Conservation (phyloP, 345 rosid species). For the Lepidium sativum region DNA sequence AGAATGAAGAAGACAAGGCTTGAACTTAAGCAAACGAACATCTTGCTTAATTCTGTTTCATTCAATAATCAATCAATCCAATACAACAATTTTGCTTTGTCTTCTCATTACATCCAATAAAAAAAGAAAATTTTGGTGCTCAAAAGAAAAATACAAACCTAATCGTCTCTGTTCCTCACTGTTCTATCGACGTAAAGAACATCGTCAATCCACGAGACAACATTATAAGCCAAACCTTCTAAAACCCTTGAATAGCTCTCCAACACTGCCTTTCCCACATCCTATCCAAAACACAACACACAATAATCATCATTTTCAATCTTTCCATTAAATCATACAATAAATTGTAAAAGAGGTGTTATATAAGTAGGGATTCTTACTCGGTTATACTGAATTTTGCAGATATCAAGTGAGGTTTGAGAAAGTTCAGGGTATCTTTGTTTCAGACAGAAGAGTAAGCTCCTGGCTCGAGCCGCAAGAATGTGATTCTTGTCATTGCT, state of each 20-base stretch:
- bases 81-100: neutral
- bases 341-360: neutral
- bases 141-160: neutral
- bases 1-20: conserved; percentile 15
- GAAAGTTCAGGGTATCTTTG: conserved; percentile 84
- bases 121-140: neutral
- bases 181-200: conserved; percentile 64
- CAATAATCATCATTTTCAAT: neutral
- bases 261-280: conserved; percentile 77
- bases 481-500: conserved; percentile 71
- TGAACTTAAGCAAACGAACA: conserved; percentile 2
- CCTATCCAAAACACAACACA: conserved; percentile 36
- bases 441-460: conserved; percentile 70
- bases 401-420: conserved; percentile 84
- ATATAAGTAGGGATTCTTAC: conserved; percentile 27
- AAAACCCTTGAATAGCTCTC: conserved; percentile 91
- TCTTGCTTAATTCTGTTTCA: neutral
- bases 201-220: conserved; percentile 87
- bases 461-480: conserved; percentile 77
- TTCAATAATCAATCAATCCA: neutral
- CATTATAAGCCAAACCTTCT: conserved; percentile 87
- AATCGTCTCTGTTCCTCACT: conserved; percentile 37
- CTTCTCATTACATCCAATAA: neutral
- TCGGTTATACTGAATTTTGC: conserved; percentile 80
- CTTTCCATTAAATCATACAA: neutral